These are phyloP conservation scores for Pulveroboletus sp. DNA, from an alignment of 768 basidiomycete genomes.

Conservation along the genomic window DNA sequence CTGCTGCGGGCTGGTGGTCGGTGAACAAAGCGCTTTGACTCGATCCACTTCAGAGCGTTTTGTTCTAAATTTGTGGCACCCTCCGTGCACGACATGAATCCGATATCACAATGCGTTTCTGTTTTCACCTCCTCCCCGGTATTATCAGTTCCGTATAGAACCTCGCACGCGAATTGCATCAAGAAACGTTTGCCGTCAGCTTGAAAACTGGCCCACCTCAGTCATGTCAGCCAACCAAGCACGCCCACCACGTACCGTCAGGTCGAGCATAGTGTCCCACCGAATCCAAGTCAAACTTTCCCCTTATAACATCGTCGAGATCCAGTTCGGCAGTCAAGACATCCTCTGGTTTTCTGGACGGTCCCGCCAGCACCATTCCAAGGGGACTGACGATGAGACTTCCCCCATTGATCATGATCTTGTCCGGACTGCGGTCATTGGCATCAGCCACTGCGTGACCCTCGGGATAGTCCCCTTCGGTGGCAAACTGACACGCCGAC, in stretches of 20 bases:
- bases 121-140: background rate
- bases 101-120: background rate
- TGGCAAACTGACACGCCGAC: conserved; percentile 55
- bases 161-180: background rate
- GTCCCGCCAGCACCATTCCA: conserved; percentile 56
- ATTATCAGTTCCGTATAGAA: background rate
- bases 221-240: background rate
- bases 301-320: conserved; percentile 50
- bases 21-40: conserved; percentile 17
- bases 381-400: conserved; percentile 56
- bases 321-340: conserved; percentile 55
- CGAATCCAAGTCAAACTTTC: conserved; percentile 59
- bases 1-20: background rate
- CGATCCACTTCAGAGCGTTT: conserved; percentile 5
- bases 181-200: conserved; percentile 11
- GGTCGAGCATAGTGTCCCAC: conserved; percentile 59
- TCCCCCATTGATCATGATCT: conserved; percentile 58
- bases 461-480: conserved; percentile 49
- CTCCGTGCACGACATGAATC: background rate
- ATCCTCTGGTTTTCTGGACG: conserved; percentile 48
- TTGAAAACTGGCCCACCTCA: conserved; percentile 27
- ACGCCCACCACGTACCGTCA: conserved; percentile 39
- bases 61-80: conserved; percentile 6
- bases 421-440: conserved; percentile 37
- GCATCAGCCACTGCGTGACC: conserved; percentile 41